These are phyloP conservation scores for Middelhovenomyces tepae DNA, from an alignment of 805 yeast species.

Conservation along the genomic window DNA sequence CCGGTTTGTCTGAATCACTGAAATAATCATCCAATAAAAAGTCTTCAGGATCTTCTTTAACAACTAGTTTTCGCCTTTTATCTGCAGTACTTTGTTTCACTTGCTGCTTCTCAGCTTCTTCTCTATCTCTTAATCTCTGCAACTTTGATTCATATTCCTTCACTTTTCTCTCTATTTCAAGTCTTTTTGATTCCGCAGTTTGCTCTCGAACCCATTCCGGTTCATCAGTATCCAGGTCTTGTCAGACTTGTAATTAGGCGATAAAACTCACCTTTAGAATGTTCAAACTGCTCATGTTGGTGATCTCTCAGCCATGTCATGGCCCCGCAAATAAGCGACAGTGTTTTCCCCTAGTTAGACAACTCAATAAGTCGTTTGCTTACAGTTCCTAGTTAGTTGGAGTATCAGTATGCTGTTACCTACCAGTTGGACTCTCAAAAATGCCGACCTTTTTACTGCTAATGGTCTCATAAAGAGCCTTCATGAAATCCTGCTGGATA, in stretches of 20 bases:
- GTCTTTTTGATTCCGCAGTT: conserved; percentile 22
- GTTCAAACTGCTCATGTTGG: conserved; percentile 25
- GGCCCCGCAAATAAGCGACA: conserved; percentile 76
- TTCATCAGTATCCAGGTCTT: conserved; percentile 37
- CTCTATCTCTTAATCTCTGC: conserved; percentile 11
- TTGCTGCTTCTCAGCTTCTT: conserved; percentile 10
- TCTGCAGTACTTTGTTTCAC: conserved; percentile 6
- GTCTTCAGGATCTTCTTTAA: conserved; percentile 31
- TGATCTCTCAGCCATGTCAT: conserved; percentile 70
- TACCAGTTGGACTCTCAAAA: conserved; percentile 92
- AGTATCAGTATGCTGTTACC: conserved; percentile 22
- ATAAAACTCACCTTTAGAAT: conserved; percentile 9
- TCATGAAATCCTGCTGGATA: conserved; percentile 73
- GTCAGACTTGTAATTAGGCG: conserved; percentile 2
- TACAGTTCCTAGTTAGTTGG: conserved; percentile 20
- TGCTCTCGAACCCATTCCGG: conserved; percentile 60
- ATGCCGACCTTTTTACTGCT: conserved; percentile 56
- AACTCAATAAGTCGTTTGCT: conserved; percentile 3
- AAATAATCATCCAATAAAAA: conserved; percentile 33
- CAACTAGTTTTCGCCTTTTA: conserved; percentile 7
- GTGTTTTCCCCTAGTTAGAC: conserved; percentile 57
- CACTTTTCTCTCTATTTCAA: conserved; percentile 13
- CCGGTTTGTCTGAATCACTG: conserved; percentile 23
- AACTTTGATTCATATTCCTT: conserved; percentile 20
- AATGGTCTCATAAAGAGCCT: conserved; percentile 57